These are phyloP conservation scores for Chlamydomonas schloesseri DNA, from an alignment of 139 green algal species.

Conservation along the genomic window DNA sequence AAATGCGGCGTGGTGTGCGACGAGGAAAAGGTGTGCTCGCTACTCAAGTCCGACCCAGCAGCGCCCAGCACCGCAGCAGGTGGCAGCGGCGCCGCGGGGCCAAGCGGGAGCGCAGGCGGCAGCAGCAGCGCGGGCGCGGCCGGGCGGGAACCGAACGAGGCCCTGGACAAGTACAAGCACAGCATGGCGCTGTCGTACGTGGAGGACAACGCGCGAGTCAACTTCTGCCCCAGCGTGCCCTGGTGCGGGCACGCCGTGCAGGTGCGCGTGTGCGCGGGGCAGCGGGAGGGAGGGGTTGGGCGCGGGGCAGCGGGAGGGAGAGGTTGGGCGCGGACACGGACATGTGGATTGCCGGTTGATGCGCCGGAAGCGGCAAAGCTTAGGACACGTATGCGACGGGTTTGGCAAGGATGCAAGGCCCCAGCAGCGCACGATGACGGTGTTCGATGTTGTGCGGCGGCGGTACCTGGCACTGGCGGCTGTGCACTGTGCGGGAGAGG, in stretches of 20 bases:
- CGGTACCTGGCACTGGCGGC: too few species aligned
- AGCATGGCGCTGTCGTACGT: constrained; percentile 75
- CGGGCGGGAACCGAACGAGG: constrained; percentile 1
- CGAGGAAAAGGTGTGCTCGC: constrained; percentile 69
- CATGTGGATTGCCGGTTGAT: too few species aligned
- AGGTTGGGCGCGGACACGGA: too few species aligned
- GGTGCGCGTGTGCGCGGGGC: constrained; percentile 34
- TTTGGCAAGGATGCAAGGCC: too few species aligned
- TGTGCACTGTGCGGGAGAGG: too few species aligned
- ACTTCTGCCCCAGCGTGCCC: constrained; percentile 71
- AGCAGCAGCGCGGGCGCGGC: background rate
- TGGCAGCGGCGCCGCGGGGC: background rate
- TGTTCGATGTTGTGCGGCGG: too few species aligned
- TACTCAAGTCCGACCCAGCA: constrained; percentile 50
- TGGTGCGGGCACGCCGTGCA: constrained; percentile 79
- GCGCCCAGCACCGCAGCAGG: background rate
- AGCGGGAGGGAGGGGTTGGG: background rate
- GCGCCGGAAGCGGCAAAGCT: too few species aligned
- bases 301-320: too few species aligned
- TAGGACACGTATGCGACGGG: too few species aligned
- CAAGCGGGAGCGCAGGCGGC: background rate
- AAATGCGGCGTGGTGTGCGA: constrained; percentile 85
- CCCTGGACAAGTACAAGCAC: constrained; percentile 73
- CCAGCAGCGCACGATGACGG: too few species aligned
- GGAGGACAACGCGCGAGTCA: constrained; percentile 69